Percentiles rank a stretch among this genome's conserved stretches.
Conservation (phyloP, 176 grass and related monocot genomes). For the Paspalum notatum region DNA sequence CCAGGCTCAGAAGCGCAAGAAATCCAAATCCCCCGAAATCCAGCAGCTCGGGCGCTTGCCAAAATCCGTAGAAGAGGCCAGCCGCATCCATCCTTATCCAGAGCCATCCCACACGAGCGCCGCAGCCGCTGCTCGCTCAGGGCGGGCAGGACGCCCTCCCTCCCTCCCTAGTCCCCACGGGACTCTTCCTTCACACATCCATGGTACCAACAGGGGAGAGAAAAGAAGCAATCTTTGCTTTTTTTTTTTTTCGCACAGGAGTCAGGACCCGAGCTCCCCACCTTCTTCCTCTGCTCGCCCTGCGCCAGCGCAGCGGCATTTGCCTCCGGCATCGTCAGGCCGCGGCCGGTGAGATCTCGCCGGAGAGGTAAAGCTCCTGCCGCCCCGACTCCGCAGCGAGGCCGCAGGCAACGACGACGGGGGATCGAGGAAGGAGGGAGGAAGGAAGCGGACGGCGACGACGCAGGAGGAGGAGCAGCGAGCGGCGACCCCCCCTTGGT, state of each 20-base stretch:
- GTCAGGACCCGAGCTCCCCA: conserved; percentile 29
- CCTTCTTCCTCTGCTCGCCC: conserved; percentile 50
- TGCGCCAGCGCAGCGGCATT: conserved; percentile 45
- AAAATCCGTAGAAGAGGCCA: neutral
- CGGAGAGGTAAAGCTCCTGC: neutral
- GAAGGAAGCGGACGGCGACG: neutral
- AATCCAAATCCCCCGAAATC: neutral
- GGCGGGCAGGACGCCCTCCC: neutral
- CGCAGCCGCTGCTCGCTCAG: neutral
- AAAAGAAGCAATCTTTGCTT: conserved; percentile 16
- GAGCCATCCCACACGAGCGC: neutral
- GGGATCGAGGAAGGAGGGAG: neutral
- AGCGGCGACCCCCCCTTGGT: neutral
- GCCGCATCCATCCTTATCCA: conserved; percentile 15
- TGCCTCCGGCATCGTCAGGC: conserved; percentile 44
- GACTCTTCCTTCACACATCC: neutral
- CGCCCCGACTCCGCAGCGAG: neutral
- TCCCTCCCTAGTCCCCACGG: neutral
- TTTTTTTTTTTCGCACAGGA: conserved; percentile 18
- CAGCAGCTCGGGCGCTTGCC: neutral
- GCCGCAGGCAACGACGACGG: neutral
- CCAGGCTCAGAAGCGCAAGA: neutral
- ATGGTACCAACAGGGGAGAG: conserved; percentile 1
- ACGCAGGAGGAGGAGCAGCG: neutral
- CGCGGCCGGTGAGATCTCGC: conserved; percentile 14